Base-by-base conservation (phyloP, 257 asterid genomes). In the Thymus quinquecostatus region DNA sequence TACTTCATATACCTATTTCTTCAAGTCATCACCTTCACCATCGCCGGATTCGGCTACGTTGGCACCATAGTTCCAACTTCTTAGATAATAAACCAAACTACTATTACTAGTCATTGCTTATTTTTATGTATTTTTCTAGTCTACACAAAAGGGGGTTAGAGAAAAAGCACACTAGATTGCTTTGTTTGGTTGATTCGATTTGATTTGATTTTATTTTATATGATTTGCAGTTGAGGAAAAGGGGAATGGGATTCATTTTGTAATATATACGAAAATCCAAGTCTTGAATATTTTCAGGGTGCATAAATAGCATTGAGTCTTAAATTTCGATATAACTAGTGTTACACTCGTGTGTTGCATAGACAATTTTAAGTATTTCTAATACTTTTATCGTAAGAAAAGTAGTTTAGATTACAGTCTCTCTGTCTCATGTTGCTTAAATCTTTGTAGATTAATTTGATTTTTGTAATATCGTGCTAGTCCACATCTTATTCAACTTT, bases 21-120 rank as follows among this genome's bases (percentile, higher is more conserved):
- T 49, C 97, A 94, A 83, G 89, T 83, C 62, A 79, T 94, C 82
- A 86, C 96, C 13, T 94, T 94, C 69, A 85, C 91, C 10, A 89
- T 94, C 2, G 95, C 95, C 1, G 99, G 99, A 75, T 84, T 94
- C 38, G 99, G 99, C 62, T 94, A 85, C 58, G 28, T 94, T 36
- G 99, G 99, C 50, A 94, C 99, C 0, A 87, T 94, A 38, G 95
- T 94, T 53, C 96, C 94, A 0, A 65, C 73, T 75, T 80, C 88
- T 73, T 88, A 78, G 45, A 41, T 14, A 44, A 54, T 14, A 60
- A 29, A 14, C 21, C 21, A 21, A 21, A 21, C 21, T 21, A 21
- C 56, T 50, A 14, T 2, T 51, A 6, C 30, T 14, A 51, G 32
- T 51, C 6, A 5, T 6, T 14, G 10, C 10, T 14, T 36, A 36